Base-by-base conservation (phyloP, 2,329 filamentous ascomycete genomes). In the Magnaporthiopsis incrustans region DNA sequence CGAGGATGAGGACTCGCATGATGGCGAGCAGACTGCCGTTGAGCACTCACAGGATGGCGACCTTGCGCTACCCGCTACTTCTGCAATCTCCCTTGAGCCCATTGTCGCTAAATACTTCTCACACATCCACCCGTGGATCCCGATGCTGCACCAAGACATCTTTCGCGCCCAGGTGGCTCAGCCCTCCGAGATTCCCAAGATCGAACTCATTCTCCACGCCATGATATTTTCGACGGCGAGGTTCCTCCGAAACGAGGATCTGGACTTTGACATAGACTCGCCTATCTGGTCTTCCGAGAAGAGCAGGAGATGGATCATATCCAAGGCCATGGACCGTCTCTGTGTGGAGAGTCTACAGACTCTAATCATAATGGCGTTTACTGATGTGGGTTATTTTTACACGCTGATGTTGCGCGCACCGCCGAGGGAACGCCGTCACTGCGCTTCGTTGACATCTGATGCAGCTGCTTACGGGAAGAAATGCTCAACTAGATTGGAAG, bases 71-170 rank as follows among this genome's bases (percentile, higher is more conserved):
- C 57, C 57, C 3, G 26, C 26, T 6, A 58, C 74, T 5, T 67
- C 73, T 5, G 69, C 71, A 6, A 71, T 76, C 15, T 68, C 78
- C 1, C 69, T 78, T 5, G 72, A 73, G 33, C 65, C 67, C 7
- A 67, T 76, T 10, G 69, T 76, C 18, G 72, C 75, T 1, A 70
- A 73, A 1, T 78, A 78, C 65, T 77, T 78, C 57, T 64, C 65
- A 1, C 64, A 70, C 2, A 70, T 78, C 1, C 77, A 78, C 61
- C 76, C 76, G 1, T 79, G 75, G 73, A 77, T 77, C 15, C 74
- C 74, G 5, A 74, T 77, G 62, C 63, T 76, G 12, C 74, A 76
- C 62, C 72, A 70, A 64, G 64, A 65, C 57, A 67, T 70, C 56
- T 74, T 74, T 26, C 66, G 71, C 2, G 64, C 67, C 22, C 63